Conservation (phyloP, 805 yeast species). For the Ogataea ganodermae region DNA sequence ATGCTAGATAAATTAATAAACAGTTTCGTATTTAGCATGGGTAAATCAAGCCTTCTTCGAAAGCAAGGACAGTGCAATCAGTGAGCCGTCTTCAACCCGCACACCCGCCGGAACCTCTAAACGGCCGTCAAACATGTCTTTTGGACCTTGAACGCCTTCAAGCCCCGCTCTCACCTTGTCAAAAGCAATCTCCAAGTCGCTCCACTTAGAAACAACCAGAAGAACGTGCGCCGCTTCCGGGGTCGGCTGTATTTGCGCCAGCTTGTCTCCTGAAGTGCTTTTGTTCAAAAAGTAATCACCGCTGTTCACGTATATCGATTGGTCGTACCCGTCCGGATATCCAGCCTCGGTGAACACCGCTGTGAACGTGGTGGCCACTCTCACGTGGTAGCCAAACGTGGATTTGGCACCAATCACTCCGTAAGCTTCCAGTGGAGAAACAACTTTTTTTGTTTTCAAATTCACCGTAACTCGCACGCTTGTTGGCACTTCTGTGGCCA, state of each 20-base stretch:
- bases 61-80: constrained; percentile 55
- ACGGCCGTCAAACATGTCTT: constrained; percentile 70
- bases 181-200: constrained; percentile 56
- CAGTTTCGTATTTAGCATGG: background rate
- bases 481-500: constrained; percentile 66
- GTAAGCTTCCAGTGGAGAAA: constrained; percentile 71
- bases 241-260: constrained; percentile 1
- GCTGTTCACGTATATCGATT: constrained; percentile 63
- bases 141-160: constrained; percentile 53
- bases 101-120: constrained; percentile 52
- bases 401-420: constrained; percentile 60
- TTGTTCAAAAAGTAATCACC: constrained; percentile 58
- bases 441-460: constrained; percentile 57
- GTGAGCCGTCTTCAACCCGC: constrained; percentile 69
- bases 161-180: constrained; percentile 49
- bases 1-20: constrained; percentile 1
- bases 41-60: background rate
- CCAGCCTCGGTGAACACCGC: constrained; percentile 71
- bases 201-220: constrained; percentile 65
- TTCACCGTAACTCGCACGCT: constrained; percentile 84
- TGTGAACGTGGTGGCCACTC: constrained; percentile 63
- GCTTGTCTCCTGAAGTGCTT: constrained; percentile 19
- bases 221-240: constrained; percentile 36
- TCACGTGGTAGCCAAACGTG: constrained; percentile 72
- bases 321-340: constrained; percentile 66